Base-by-base conservation (phyloP, 2,329 filamentous ascomycete genomes). In the Fusarium keratoplasticum region DNA sequence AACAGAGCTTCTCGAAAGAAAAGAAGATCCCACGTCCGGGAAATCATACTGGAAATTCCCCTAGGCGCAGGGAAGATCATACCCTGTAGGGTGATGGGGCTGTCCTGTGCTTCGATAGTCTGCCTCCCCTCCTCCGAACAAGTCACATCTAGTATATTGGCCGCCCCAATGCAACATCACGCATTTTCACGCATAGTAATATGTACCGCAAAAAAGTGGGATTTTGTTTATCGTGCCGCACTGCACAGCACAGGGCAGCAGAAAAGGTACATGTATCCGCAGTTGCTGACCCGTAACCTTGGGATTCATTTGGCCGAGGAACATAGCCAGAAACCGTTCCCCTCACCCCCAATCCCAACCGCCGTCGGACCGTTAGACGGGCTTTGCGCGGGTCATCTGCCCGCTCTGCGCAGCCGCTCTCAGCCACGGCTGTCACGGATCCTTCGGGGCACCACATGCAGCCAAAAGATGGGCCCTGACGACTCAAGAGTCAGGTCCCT, bases 1-100 rank as follows among this genome's bases (percentile, higher is more conserved):
- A 55, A 33, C 54, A 64, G 60, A 74, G 55, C 71, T 74, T 74
- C 71, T 74, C 71, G 71, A 74, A 74, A 71, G 47, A 74, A 72
- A 74, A 72, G 71, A 74, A 74, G 71, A 61, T 55, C 57, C 40
- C 57, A 52, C 60, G 70, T 66, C 64, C 65, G 50, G 35, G 31
- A 60, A 44, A 29, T 60, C 66, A 44, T 70, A 35, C 20, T 44
- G 66, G n/a, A 66, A 73, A 73, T 67, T 67, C 64, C 71, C 67
- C 70, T 73, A 73, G 66, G 67, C 55, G 57, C 60, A 64, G 70
- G 25, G 67, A 69, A 64, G 60, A 73, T 71, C 71, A 60, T 64
- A 27, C 71, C 62, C 40, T 69, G 33, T 11, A 40, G 67, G 20
- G 22, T 42, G 25, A 6, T 44, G 18, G 25, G 22, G 29, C 44